phyloP scores from a whole-genome alignment of 2,329 filamentous ascomycete species.

The Pyrenochaeta sp. region DNA sequence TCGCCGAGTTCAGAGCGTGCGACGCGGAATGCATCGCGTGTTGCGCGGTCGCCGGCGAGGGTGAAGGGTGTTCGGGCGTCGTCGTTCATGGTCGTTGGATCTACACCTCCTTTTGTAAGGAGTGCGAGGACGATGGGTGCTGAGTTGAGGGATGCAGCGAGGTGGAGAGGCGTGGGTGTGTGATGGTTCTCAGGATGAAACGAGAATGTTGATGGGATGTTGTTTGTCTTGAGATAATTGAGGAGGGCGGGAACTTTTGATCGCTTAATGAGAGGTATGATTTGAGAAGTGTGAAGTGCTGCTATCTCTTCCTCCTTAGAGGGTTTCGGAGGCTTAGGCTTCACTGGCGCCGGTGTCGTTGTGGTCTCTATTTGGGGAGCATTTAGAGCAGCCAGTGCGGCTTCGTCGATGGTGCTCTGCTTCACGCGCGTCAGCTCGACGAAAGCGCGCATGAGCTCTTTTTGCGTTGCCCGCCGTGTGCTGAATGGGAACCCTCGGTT shows the following conservation, averaged over 20 bases:
- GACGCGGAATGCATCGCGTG: constrained; percentile 89
- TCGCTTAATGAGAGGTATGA: constrained; percentile 86
- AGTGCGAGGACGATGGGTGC: constrained; percentile 80
- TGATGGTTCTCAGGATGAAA: constrained; percentile 80
- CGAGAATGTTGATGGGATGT: constrained; percentile 73
- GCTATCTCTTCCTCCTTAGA: constrained; percentile 88
- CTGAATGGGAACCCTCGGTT: constrained; percentile 92
- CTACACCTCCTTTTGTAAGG: constrained; percentile 75
- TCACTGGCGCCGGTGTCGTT: constrained; percentile 41
- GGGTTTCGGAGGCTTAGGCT: constrained; percentile 64
- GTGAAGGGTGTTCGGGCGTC: constrained; percentile 90
- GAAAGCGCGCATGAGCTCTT: constrained; percentile 92
- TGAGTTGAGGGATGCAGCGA: constrained; percentile 83
- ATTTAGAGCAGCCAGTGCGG: constrained; percentile 61
- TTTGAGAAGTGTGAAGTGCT: constrained; percentile 83
- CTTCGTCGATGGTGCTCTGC: constrained; percentile 78
- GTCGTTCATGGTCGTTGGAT: constrained; percentile 68
- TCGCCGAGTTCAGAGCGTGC: constrained; percentile 85
- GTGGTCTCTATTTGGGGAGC: constrained; percentile 54
- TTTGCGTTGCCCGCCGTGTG: constrained; percentile 89
- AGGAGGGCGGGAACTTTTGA: constrained; percentile 89
- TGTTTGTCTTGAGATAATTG: constrained; percentile 82
- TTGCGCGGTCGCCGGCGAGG: constrained; percentile 82
- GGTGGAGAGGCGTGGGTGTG: constrained; percentile 82
- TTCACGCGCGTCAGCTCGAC: constrained; percentile 93